Conservation (phyloP, 2,329 filamentous ascomycete species). For the Cordyceps javanica region DNA sequence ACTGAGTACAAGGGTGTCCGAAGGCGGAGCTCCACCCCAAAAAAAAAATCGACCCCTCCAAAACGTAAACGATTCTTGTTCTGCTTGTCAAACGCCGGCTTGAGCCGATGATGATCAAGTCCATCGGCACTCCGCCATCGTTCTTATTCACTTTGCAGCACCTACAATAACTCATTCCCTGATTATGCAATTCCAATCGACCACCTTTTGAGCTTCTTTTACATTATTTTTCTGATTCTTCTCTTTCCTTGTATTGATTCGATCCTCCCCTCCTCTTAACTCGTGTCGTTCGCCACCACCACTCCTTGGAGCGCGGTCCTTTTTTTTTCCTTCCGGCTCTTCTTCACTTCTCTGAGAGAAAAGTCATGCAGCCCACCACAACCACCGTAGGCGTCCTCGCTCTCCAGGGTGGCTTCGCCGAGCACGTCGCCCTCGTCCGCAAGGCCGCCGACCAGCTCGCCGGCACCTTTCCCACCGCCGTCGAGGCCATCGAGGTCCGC, state of each 20-base stretch:
- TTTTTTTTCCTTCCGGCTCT: no score
- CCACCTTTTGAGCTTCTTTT: no score
- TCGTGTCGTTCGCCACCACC: no score
- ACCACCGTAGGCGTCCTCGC: slow-evolving; percentile 59
- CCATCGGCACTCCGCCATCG: neutral
- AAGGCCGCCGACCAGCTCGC: slow-evolving; percentile 54
- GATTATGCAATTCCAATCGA: no score
- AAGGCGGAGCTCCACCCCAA: slow-evolving; percentile 1
- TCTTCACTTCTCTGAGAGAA: no score
- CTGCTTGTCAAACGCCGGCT: neutral
- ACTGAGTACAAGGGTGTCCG: slow-evolving; percentile 8
- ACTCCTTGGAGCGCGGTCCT: no score
- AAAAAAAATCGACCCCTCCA: neutral
- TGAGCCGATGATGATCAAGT: slow-evolving; percentile 1
- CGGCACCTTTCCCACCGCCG: slow-evolving; percentile 27
- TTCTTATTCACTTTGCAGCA: no score
- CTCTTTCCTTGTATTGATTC: neutral
- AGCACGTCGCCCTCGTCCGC: slow-evolving; percentile 74
- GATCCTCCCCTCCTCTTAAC: neutral
- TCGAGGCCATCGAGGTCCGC: slow-evolving; percentile 72
- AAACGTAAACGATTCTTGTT: neutral
- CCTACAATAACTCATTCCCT: no score
- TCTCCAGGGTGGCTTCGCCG: slow-evolving; percentile 87
- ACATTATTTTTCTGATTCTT: neutral
- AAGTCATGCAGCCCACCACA: slow-evolving; percentile 18